Evolutionary conservation across 176 grass and related monocot species (phyloP), one percentile per base, ranked within the genome.

Genomic region (Zea luxurians): DNA sequence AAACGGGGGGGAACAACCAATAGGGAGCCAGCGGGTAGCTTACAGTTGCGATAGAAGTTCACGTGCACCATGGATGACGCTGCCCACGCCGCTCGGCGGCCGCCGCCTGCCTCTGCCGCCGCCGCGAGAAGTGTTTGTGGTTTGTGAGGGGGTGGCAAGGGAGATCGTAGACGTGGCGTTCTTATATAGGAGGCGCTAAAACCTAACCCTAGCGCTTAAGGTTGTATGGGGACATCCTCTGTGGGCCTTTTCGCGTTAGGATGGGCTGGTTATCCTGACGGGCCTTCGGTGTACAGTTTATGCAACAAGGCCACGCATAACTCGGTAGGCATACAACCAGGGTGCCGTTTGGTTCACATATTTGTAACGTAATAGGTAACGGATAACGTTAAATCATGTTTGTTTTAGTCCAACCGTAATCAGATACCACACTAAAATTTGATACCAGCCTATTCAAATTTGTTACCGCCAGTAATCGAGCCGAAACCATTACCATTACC

Each of bases 191-290:
- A 59, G 35, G 71, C 11, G 41, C 37, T 18, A 85, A 91, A 89
- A 88, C 92, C 92, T 91, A 95, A 87, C 67, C 81, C 81, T 85
- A 89, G 74, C 34, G 13, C 8, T 66, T 70, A 43, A 54, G 46
- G 5, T n/a, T 36, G 74, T 55, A 17, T 75, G 48, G 87, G 87
- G 87, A 81, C 53, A 13, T 66, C 2, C 38, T 61, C 5, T 8
- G 5, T 82, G 40, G 40, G 15, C 47, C 27, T 71, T 11, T 8
- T 5, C 4, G 43, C 44, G 8, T 8, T 9, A 0, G 4, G 15
- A 54, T 54, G 52, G 15, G 15, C 52, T 54, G 52, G 5, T 17
- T 54, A 7, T 54, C 4, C 1, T 53, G 13, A 53, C 47, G 47
- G 47, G 12, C 44, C 44, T 46, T 9, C 44, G 44, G 44, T 10